Base-by-base conservation (phyloP, 2,329 filamentous ascomycete species). In the Hypoxylon rubiginosum region DNA sequence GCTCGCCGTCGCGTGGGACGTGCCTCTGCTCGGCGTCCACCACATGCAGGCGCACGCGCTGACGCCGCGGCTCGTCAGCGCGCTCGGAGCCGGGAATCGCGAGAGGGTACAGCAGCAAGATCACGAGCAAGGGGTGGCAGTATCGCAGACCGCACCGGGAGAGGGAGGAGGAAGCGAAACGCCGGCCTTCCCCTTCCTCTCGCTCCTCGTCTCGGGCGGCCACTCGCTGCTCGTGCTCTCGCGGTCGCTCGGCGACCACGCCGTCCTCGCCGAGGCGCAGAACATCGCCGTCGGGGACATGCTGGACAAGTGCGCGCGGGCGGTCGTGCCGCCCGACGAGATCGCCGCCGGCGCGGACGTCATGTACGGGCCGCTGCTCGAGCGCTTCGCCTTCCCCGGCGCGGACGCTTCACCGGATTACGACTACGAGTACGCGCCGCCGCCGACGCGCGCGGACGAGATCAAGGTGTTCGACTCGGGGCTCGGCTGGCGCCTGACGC, bases 11-110 rank as follows among this genome's bases (percentile, higher is more conserved):
- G 94, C 93, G 39, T 97, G 92, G 92, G 86, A 89, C 69, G 86
- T 94, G 39, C 94, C 95, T 2, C 82, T 98, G 32, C 78, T 98
- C 0, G 96, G 90, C 0, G 92, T 97, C 0, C 92, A 99, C 78
- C 96, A 99, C 79, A 98, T 99, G 96, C 94, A 97, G 78, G 96
- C 94, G 10, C 96, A 99, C 79, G 91, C 96, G 17, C 82, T 99
- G 67, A 98, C 96, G 17, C 92, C 95, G 15, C 86, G 93, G 9
- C 86, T 99, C 45, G 90, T 91, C 3, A 81, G 83, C 32, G 91
- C 92, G 4, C 79, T 95, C 64, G 76, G 82, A 56, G 70, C 65
- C 19, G 68, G 67, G 11, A 56, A 66, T 55, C 70, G 66, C 19
- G 4, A 19, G 39, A 43, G 39, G 39, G 34, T 3, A 13, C 71